phyloP scores from a whole-genome alignment of 176 grass and related monocot species.

The Rhynchospora pubera region DNA sequence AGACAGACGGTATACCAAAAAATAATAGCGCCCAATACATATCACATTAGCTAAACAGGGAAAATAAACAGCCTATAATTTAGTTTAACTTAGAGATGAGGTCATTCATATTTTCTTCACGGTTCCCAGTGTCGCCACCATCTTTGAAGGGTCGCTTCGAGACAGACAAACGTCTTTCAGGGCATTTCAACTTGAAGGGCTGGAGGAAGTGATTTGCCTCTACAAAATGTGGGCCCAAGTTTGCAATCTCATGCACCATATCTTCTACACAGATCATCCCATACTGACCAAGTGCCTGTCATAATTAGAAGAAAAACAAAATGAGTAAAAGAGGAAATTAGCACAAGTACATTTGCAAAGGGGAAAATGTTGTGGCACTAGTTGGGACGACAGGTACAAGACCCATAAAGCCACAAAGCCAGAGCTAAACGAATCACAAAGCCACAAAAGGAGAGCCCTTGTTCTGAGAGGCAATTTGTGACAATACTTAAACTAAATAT shows the following conservation, averaged over 20 bases:
- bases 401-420: background rate
- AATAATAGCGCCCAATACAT: background rate
- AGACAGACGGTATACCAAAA: background rate
- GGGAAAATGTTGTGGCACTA: background rate
- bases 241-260: constrained; percentile 61
- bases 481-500: background rate
- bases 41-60: background rate
- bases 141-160: constrained; percentile 57
- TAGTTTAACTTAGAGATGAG: constrained; percentile 65
- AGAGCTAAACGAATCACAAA: background rate
- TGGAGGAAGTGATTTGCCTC: constrained; percentile 65
- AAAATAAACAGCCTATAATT: background rate
- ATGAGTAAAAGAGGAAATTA: background rate
- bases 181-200: constrained; percentile 75
- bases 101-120: constrained; percentile 72
- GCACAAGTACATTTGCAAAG: background rate
- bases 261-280: constrained; percentile 66
- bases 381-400: background rate
- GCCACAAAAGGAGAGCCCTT: background rate
- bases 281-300: constrained; percentile 48
- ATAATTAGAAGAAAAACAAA: background rate
- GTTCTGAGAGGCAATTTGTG: background rate
- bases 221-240: constrained; percentile 54
- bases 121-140: constrained; percentile 65
- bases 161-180: constrained; percentile 44